Base-by-base conservation (phyloP, 768 basidiomycete genomes). In the Flagelloscypha sp. region DNA sequence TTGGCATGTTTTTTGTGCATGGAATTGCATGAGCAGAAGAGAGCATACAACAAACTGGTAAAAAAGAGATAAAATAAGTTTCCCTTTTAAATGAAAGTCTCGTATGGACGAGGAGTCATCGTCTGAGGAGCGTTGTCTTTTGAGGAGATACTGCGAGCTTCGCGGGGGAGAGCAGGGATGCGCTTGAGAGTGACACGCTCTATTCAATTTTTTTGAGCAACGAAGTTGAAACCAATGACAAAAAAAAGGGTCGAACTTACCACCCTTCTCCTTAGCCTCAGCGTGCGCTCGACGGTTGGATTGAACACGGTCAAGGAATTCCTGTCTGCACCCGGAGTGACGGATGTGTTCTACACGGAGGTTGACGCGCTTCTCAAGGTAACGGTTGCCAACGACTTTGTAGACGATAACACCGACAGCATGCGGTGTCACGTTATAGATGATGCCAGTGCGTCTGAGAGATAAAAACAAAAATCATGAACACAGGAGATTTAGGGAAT, bases 301-400 rank as follows among this genome's bases (percentile, higher is more conserved):
- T 76, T 94, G 86, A 55, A 98, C 95, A 49, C 95, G 73, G 63
- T 89, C 86, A 59, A 95, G 68, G 70, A 99, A 99, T 64, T 97
- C 94, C 65, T 93, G 82, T 54, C 94, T 79, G 65, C 94, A 97
- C 66, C 88, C 89, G 52, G 93, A 97, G 77, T 97, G 94, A 54
- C 66, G 76, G 59, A 94, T 68, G 70, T 98, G 94, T 72, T 97
- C 94, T 53, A 92, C 74, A 46, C 88, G 85, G 68, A 95, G 66
- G 80, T 98, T 99, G 63, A 99, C 94, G 40, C 94, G 87, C 75
- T 99, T 99, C 72, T 98, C 92, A 39, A 99, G 66, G 81, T 94
- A 99, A 50, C 95, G 88, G 72, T 93, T 93, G 47, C 94, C 94
- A 55, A 99, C 94, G 55, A 97, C 74, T 66, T 99, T 99, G 84